A percentile compares a stretch with the other conserved stretches of the same genome.
Evolutionary conservation across 2,329 filamentous ascomycete genomes (phyloP).

Genomic region (Neoarthrinium moseri): DNA sequence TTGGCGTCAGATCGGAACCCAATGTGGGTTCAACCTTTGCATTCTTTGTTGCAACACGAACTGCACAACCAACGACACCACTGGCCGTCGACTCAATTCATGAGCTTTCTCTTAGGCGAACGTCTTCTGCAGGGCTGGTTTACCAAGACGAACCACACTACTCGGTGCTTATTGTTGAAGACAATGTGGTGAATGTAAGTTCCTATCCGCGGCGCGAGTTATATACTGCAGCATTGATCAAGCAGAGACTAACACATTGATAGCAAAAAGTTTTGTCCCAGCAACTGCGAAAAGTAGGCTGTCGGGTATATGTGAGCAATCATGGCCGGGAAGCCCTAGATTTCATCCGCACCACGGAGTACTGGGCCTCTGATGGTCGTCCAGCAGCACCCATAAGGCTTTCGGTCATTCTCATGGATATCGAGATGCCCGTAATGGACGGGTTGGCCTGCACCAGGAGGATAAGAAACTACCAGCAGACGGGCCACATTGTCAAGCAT

Average conservation of each 20-base stretch:
- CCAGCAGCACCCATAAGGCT: constrained; percentile 51
- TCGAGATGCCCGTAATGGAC: constrained; percentile 84
- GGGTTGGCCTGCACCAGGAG: constrained; percentile 69
- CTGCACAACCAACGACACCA: constrained; percentile 24
- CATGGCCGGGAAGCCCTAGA: constrained; percentile 64
- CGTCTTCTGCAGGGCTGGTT: no score
- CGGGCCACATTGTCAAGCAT: constrained; percentile 62
- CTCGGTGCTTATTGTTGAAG: constrained; percentile 53
- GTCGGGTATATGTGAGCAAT: constrained; percentile 61
- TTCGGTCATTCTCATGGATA: constrained; percentile 73
- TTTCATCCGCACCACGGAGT: constrained; percentile 52
- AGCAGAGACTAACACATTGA: not conserved
- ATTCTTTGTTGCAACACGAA: constrained; percentile 69
- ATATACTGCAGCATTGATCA: no score
- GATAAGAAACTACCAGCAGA: constrained; percentile 66
- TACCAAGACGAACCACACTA: constrained; percentile 22
- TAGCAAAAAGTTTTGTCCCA: constrained; percentile 59
- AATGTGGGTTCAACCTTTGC: constrained; percentile 72
- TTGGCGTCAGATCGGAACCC: constrained; percentile 66
- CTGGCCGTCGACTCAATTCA: constrained; percentile 3
- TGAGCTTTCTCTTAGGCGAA: constrained; percentile 20
- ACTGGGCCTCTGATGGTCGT: constrained; percentile 45
- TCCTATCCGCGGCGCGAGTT: no score
- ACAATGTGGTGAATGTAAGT: constrained; percentile 59
- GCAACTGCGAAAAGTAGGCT: constrained; percentile 58